Conservation (phyloP, 352 stramenopile genomes). For the Pythium rhizo-oryzae region DNA sequence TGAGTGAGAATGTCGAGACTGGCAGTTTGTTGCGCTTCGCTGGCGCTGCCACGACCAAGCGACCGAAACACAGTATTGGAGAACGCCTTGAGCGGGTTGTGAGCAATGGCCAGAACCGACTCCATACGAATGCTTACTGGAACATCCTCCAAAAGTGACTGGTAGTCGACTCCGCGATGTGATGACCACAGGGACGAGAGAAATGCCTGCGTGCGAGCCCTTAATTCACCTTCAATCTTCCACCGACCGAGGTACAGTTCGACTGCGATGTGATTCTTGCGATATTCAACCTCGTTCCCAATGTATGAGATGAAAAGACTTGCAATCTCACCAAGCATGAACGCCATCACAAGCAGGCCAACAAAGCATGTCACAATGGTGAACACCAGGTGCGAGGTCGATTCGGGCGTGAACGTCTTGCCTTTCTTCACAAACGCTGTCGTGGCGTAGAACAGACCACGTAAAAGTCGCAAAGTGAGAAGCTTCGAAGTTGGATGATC, state of each 20-base stretch:
- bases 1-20: constrained; percentile 39
- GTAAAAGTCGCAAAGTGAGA: constrained; percentile 44
- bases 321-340: constrained; percentile 75
- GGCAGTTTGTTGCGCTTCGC: constrained; percentile 21
- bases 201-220: constrained; percentile 49
- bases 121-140: constrained; percentile 51
- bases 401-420: constrained; percentile 48
- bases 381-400: constrained; percentile 51
- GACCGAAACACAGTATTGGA: constrained; percentile 45
- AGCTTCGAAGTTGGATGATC: constrained; percentile 33
- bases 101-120: constrained; percentile 51
- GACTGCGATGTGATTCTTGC: constrained; percentile 71
- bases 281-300: constrained; percentile 67
- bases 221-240: constrained; percentile 50
- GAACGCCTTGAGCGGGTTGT: constrained; percentile 42
- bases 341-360: constrained; percentile 59
- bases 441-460: constrained; percentile 57
- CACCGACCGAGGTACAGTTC: constrained; percentile 58
- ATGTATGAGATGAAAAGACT: constrained; percentile 78
- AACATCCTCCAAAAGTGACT: constrained; percentile 55
- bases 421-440: constrained; percentile 75
- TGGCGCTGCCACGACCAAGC: constrained; percentile 26
- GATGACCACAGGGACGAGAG: constrained; percentile 68
- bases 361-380: constrained; percentile 55
- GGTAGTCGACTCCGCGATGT: constrained; percentile 62